Percentiles rank a stretch among this genome's conserved stretches.
Conservation (phyloP, 2,329 filamentous ascomycete genomes). For the Trichoderma hamatum region DNA sequence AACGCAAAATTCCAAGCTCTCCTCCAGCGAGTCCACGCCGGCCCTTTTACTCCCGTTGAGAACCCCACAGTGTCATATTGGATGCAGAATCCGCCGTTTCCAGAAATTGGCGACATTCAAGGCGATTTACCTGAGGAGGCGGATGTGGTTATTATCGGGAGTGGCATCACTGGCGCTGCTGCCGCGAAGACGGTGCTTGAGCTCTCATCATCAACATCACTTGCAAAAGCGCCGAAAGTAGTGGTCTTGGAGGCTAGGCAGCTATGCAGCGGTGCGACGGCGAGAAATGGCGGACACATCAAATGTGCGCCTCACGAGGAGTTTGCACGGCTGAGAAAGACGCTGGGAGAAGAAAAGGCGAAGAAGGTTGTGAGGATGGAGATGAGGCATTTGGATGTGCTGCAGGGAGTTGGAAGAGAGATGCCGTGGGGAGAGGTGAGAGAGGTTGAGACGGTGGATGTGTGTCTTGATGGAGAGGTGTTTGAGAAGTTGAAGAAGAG, state of each 20-base stretch:
- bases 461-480: conserved; percentile 45
- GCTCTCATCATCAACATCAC: neutral
- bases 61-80: conserved; percentile 51
- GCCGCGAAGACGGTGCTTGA: conserved; percentile 35
- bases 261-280: conserved; percentile 56
- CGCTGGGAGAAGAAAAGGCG: conserved; percentile 43
- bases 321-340: conserved; percentile 41
- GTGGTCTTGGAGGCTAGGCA: conserved; percentile 56
- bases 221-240: conserved; percentile 32
- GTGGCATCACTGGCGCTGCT: conserved; percentile 54
- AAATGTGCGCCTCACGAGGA: conserved; percentile 50
- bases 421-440: conserved; percentile 47
- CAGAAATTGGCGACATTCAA: conserved; percentile 43
- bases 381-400: conserved; percentile 44
- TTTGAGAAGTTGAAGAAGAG: conserved; percentile 39
- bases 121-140: conserved; percentile 42
- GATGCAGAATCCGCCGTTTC: conserved; percentile 49
- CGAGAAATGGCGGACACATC: conserved; percentile 57
- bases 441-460: conserved; percentile 51
- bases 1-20: conserved; percentile 36
- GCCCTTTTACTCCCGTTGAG: conserved; percentile 47
- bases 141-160: conserved; percentile 58
- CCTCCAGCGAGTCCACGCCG: conserved; percentile 36
- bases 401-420: conserved; percentile 44
- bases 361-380: conserved; percentile 48